Conservation (phyloP, 2,329 filamentous ascomycete genomes). For the Mycocentrospora acerina region DNA sequence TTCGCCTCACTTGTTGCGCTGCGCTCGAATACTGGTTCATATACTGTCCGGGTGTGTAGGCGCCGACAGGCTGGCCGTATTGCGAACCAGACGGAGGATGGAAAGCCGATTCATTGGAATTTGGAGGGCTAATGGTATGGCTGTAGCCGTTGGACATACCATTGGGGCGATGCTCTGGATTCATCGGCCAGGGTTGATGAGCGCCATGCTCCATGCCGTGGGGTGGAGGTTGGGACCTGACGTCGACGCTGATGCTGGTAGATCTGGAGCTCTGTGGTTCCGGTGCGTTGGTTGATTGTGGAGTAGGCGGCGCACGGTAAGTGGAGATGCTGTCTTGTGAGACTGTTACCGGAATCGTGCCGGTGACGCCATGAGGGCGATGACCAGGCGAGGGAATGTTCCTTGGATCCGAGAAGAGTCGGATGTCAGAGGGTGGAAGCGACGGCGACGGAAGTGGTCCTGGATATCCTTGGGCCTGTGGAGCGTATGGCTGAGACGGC, state of each 20-base stretch:
- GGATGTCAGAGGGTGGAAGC: slow-evolving; percentile 36
- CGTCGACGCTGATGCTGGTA: slow-evolving; percentile 28
- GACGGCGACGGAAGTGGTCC: slow-evolving; percentile 34
- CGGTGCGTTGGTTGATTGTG: slow-evolving; percentile 25
- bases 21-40: slow-evolving; percentile 31
- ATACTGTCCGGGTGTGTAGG: slow-evolving; percentile 31
- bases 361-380: slow-evolving; percentile 38
- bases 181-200: slow-evolving; percentile 35
- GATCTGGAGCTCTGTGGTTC: slow-evolving; percentile 28
- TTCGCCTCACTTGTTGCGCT: slow-evolving; percentile 30
- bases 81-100: slow-evolving; percentile 31
- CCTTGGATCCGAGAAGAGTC: slow-evolving; percentile 35
- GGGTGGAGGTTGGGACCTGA: slow-evolving; percentile 29
- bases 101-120: slow-evolving; percentile 33
- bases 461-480: slow-evolving; percentile 22
- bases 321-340: slow-evolving; percentile 37
- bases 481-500: slow-evolving; percentile 23
- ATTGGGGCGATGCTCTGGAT: slow-evolving; percentile 37
- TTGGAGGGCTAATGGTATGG: slow-evolving; percentile 32
- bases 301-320: slow-evolving; percentile 35
- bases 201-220: slow-evolving; percentile 40
- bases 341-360: slow-evolving; percentile 32
- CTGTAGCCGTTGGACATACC: slow-evolving; percentile 37
- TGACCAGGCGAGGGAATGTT: slow-evolving; percentile 37
- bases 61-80: slow-evolving; percentile 30